Evolutionary conservation across 345 rosid species (phyloP), one percentile per base, ranked within the genome.

Genomic region (Hevea brasiliensis): DNA sequence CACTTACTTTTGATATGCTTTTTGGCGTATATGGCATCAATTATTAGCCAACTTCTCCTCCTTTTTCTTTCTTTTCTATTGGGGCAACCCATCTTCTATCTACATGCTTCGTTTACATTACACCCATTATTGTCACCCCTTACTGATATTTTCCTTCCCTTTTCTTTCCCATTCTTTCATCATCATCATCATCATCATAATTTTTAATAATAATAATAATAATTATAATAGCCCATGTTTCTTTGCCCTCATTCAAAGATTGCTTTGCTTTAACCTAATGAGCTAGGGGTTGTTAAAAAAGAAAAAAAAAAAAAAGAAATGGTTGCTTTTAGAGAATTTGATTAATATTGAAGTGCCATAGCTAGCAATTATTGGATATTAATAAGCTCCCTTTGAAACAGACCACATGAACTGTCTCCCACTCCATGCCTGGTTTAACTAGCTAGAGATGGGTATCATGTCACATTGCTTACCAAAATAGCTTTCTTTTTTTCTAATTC

Each of bases 361-460:
- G n/a, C 32, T 29, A 61, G 73, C 57, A 59, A 59, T 80, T 56
- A 81, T 60, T 83, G 85, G 81, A 65, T 74, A 81, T 72, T 69
- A 78, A 72, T 77, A 79, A 66, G 72, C 65, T 45, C 71, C 66
- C 80, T 78, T 85, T 72, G 74, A 78, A 82, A 85, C 77, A 81
- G 82, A 89, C 81, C 92, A 88, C 90, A 87, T 87, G 96, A 89
- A 84, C 87, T 88, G 94, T 89, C 87, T 84, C 88, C 90, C 89
- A 89, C 92, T 76, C 88, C 92, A 75, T 85, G 83, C 86, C 81
- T 74, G 85, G 74, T 90, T 88, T 72, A 85, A 89, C 79, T 75
- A 80, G 87, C 77, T 73, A 83, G 82, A 77, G 83, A 85, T 86
- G 87, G 90, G 89, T 81, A 83, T 76, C 88, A 86, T 89, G 94